Conservation (phyloP, 768 basidiomycete species). For the Calocybe indica region DNA sequence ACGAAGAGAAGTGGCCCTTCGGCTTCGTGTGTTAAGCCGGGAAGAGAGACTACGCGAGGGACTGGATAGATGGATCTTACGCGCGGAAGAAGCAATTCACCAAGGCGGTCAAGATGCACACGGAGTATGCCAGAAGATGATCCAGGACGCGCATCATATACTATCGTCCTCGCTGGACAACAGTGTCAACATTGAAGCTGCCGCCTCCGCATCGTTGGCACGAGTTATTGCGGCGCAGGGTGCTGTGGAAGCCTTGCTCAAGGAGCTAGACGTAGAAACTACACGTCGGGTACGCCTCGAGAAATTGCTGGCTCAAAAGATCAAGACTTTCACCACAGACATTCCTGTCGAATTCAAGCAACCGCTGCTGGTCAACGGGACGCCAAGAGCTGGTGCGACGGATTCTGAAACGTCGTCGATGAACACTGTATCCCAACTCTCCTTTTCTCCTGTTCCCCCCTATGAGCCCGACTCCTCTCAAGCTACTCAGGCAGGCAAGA, state of each 20-base stretch:
- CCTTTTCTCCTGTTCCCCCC: too few relatives aligned
- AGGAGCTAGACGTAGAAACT: constrained; percentile 54
- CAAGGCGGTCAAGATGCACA: constrained; percentile 15
- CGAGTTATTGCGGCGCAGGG: constrained; percentile 44
- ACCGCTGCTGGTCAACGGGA: too few relatives aligned
- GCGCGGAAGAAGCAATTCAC: constrained; percentile 36
- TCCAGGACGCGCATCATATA: constrained; percentile 16
- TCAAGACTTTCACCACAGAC: too few relatives aligned
- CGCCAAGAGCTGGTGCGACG: too few relatives aligned
- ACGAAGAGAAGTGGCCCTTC: constrained; percentile 59
- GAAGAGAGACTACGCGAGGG: constrained; percentile 57
- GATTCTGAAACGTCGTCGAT: too few relatives aligned
- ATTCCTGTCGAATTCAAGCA: too few relatives aligned
- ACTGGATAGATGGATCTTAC: constrained; percentile 50
- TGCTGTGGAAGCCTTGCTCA: constrained; percentile 44
- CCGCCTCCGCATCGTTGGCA: constrained; percentile 42
- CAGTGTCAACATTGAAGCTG: constrained; percentile 14
- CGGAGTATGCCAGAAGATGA: constrained; percentile 9
- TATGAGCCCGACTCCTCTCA: too few relatives aligned
- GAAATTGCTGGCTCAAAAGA: constrained; percentile 15
- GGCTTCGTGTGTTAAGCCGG: constrained; percentile 56
- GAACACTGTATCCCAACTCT: too few relatives aligned
- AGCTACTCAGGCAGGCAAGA: too few relatives aligned
- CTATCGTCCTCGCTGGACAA: constrained; percentile 12
- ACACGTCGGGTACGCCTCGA: constrained; percentile 42